Conservation (phyloP, 768 basidiomycete species). For the Postia placenta region DNA sequence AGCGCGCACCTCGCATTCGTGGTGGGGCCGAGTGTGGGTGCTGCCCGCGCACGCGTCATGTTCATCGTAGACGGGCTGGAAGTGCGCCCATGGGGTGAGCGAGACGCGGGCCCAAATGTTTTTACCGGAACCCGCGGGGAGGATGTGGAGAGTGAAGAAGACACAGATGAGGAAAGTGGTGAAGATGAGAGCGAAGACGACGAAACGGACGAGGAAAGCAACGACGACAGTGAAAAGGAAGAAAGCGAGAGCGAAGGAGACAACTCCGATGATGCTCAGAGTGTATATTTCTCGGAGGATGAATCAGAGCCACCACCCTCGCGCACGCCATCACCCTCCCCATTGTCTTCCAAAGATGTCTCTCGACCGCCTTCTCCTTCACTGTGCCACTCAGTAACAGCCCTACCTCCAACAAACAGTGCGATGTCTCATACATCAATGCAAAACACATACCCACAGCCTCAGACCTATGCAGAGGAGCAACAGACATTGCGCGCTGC, state of each 20-base stretch:
- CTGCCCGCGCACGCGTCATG: slow-evolving; percentile 56
- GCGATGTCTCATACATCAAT: no score
- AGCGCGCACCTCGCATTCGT: slow-evolving; percentile 55
- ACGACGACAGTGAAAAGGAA: slow-evolving; percentile 7
- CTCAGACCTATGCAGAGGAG: slow-evolving; percentile 24
- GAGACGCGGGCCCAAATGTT: slow-evolving; percentile 4
- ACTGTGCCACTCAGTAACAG: background rate
- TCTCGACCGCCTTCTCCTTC: background rate
- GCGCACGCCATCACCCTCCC: slow-evolving; percentile 23
- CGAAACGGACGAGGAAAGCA: slow-evolving; percentile 7
- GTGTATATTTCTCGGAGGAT: slow-evolving; percentile 10
- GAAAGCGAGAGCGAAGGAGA: slow-evolving; percentile 9
- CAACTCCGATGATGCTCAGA: slow-evolving; percentile 10
- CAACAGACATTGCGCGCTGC: slow-evolving; percentile 22
- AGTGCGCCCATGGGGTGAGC: slow-evolving; percentile 28
- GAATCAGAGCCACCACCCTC: slow-evolving; percentile 22
- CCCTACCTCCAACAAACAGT: background rate
- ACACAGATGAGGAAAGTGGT: slow-evolving; percentile 8
- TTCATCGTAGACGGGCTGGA: slow-evolving; percentile 63
- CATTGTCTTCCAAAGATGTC: background rate
- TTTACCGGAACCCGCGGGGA: background rate
- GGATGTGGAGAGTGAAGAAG: slow-evolving; percentile 7
- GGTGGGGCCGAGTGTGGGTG: slow-evolving; percentile 58
- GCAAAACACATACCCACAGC: background rate
- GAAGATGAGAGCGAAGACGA: slow-evolving; percentile 13